Percentiles rank a stretch among this genome's conserved stretches.
Conservation (phyloP, 805 yeast species). For the Starmera quercuum region DNA sequence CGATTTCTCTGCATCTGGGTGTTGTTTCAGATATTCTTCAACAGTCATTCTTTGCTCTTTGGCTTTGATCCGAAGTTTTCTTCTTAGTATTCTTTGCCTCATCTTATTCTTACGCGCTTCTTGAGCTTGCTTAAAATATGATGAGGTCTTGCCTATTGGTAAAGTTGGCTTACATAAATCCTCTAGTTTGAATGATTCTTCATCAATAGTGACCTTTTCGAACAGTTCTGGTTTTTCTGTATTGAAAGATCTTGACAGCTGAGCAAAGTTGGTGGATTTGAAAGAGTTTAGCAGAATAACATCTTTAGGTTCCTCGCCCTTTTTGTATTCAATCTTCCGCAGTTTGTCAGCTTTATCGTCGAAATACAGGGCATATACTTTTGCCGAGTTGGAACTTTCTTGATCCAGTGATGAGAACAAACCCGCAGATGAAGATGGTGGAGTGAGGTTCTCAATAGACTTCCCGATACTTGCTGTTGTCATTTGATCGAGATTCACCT, state of each 20-base stretch:
- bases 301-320: neutral
- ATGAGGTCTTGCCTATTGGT: slow-evolving; percentile 60
- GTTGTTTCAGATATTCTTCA: slow-evolving; percentile 7
- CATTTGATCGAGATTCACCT: too few relatives aligned
- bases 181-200: slow-evolving; percentile 50
- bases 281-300: slow-evolving; percentile 10
- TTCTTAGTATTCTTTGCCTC: slow-evolving; percentile 25
- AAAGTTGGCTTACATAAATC: slow-evolving; percentile 63
- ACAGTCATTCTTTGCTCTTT: slow-evolving; percentile 18
- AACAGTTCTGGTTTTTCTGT: slow-evolving; percentile 31
- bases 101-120: slow-evolving; percentile 37
- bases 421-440: neutral
- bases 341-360: neutral
- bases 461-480: too few relatives aligned
- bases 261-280: slow-evolving; percentile 27
- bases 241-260: slow-evolving; percentile 28
- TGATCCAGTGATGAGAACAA: too few relatives aligned
- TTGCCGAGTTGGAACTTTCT: too few relatives aligned
- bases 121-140: slow-evolving; percentile 46
- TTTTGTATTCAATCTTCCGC: slow-evolving; percentile 2
- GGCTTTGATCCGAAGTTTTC: slow-evolving; percentile 33
- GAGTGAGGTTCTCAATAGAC: neutral
- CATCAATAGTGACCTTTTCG: slow-evolving; percentile 41
- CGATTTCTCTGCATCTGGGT: neutral
- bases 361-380: neutral